Conservation (phyloP, 2,329 filamentous ascomycete genomes). For the Chrysosporium queenslandicum region DNA sequence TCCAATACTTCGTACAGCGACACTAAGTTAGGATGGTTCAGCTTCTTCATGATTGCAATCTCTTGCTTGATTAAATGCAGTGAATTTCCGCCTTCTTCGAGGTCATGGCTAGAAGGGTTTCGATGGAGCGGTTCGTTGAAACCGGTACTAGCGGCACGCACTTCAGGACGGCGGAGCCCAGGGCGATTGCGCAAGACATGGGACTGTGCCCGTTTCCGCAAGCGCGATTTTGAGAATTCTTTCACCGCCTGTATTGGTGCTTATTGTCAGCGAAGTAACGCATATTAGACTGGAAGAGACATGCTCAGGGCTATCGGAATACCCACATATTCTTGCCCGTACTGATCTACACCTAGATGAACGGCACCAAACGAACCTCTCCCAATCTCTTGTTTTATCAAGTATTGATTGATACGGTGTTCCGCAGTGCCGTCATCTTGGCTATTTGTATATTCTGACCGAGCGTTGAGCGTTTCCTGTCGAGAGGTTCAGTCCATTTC, state of each 20-base stretch:
- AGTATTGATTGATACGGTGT: slow-evolving; percentile 88
- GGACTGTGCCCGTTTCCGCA: slow-evolving; percentile 83
- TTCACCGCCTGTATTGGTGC: slow-evolving; percentile 64
- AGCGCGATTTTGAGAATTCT: slow-evolving; percentile 86
- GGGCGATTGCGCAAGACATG: slow-evolving; percentile 64
- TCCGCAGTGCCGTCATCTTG: slow-evolving; percentile 70
- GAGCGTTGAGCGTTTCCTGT: slow-evolving; percentile 84
- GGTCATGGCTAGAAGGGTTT: slow-evolving; percentile 43
- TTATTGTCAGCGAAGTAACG: background rate
- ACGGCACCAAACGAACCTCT: slow-evolving; percentile 91
- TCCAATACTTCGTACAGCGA: slow-evolving; percentile 88
- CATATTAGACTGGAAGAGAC: too few species aligned
- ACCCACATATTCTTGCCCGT: slow-evolving; percentile 82
- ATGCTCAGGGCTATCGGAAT: too few species aligned
- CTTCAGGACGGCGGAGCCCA: slow-evolving; percentile 43
- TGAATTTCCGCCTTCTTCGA: slow-evolving; percentile 55
- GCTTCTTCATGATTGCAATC: slow-evolving; percentile 98
- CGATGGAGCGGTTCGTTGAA: slow-evolving; percentile 57
- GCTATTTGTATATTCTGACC: slow-evolving; percentile 75
- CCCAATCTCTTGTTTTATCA: slow-evolving; percentile 92
- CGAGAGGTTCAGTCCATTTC: background rate
- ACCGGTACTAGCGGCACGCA: slow-evolving; percentile 42
- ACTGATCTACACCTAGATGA: slow-evolving; percentile 81
- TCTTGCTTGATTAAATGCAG: slow-evolving; percentile 87
- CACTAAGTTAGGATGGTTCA: slow-evolving; percentile 90